Evolutionary conservation across 306 rosid species (phyloP), one percentile per base, ranked within the genome.

Genomic region (Rosa lucieae): DNA sequence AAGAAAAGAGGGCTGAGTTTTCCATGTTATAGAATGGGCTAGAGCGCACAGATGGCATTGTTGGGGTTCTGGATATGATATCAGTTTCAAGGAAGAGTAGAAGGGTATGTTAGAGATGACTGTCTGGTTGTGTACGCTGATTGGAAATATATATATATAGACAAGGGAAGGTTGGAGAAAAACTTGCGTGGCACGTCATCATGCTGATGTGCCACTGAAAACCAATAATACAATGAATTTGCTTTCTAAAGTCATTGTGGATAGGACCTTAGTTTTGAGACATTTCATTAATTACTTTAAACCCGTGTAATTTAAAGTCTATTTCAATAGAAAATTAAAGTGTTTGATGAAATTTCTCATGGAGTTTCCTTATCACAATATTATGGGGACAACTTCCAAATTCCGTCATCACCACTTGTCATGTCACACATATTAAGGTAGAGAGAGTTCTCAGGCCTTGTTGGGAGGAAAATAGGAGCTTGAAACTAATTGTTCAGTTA

Each of bases 21-120:
- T 93, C 99, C 96, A 92, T 91, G 58, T 88, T 86, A 80, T 77
- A 83, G 81, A 89, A 91, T 1, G 97, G 97, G 83, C 94, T 91
- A 6, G 93, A 89, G 63, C 90, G 95, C 58, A 91, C 87, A 0
- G 93, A 68, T 26, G 98, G 88, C 97, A 90, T 91, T 71, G 70
- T 86, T 52, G n/a, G 77, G 3, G 8, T 59, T 73, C 23, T 67
- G 49, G 14, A 80, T 67, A 6, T 47, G 66, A 12, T 44, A 40
- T 73, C n/a, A 48, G 47, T 75, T 26, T 80, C 35, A 77, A 72
- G 77, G 74, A 75, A 63, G 7, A 32, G n/a, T 29, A 32, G 72
- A 63, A 75, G 72, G 56, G 44, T 62, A 3, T 18, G 5, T 63
- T 63, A 20, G 48, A 76, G 32, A 61, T 6, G 72, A 63, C 21